Evolutionary conservation across 2,329 filamentous ascomycete species (phyloP).

Genomic region (Cadophora luteo-olivacea): DNA sequence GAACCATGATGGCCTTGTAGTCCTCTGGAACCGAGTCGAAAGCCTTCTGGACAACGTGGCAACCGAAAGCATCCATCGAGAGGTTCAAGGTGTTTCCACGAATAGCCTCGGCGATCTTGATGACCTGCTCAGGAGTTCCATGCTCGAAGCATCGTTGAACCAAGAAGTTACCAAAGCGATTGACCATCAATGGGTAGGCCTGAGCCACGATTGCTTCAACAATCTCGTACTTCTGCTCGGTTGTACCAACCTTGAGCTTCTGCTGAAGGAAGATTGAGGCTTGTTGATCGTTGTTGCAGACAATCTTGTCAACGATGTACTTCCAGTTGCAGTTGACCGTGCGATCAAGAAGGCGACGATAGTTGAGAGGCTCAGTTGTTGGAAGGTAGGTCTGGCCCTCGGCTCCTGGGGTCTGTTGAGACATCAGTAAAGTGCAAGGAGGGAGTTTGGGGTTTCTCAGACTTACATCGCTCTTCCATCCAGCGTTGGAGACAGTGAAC

Average conservation of each 20-base stretch:
- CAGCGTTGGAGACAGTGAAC: conserved; percentile 63
- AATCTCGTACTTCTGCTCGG: conserved; percentile 96
- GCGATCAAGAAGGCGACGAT: conserved; percentile 91
- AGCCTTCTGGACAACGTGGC: conserved; percentile 97
- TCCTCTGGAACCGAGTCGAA: conserved; percentile 98
- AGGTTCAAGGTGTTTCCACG: conserved; percentile 91
- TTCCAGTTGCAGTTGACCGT: conserved; percentile 99
- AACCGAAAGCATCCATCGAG: conserved; percentile 98
- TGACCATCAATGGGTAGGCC: conserved; percentile 95
- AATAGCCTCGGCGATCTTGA: conserved; percentile 93
- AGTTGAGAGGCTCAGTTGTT: conserved; percentile 92
- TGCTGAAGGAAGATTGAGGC: conserved; percentile 98
- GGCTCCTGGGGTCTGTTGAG: conserved; percentile 52
- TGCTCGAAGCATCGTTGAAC: conserved; percentile 99
- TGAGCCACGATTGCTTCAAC: conserved; percentile 95
- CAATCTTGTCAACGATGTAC: conserved; percentile 99
- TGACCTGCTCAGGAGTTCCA: conserved; percentile 90
- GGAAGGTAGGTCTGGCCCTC: conserved; percentile 81
- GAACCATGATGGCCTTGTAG: conserved; percentile 99
- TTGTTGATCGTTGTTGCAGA: conserved; percentile 98
- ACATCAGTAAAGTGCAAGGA: conserved; percentile 41
- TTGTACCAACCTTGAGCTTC: conserved; percentile 95
- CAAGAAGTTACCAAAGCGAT: conserved; percentile 97
- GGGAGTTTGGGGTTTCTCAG: conserved; percentile 20
- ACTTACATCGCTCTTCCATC: conserved; percentile 45